Base-by-base conservation (phyloP, 805 yeast species). In the Pichia kluyveri region DNA sequence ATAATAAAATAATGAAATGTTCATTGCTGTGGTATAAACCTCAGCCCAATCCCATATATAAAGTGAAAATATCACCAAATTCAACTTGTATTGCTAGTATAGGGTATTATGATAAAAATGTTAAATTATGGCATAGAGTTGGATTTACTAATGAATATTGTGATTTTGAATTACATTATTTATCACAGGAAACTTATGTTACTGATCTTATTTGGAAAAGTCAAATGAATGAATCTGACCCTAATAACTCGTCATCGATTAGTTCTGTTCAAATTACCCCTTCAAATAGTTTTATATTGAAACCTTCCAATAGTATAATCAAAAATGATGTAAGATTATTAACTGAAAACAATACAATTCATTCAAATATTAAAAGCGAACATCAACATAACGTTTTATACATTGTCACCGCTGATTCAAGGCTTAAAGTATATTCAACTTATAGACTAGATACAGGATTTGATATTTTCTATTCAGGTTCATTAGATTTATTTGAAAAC, bases 91-190 rank as follows among this genome's bases (percentile, higher is more conserved):
- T 89, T 19, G 84, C 89, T 9, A 74, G 83, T 43, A 72, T 76
- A 38, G 81, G 85, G 0, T 69, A 68, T 39, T 77, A 73, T 60
- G 96, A 87, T 60, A 70, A 71, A 36, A 68, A 84, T 14, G 80
- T 86, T 30, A 87, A 86, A 59, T 70, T 87, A 2, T 90, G 96
- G 96, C 72, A 80, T 46, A 69, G 96, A 44, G 70, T 80, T 8
- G 75, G 83, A 8, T 86, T 80, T 57, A 88, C 84, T 34, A 73
- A 75, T 28, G 79, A 77, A 36, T 73, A 79, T 38, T 72, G 82
- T 8, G 71, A 73, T 28, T 88, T 87, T 60, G 93, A 84, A 56
- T 67, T 87, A 52, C 67, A 79, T 0, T 82, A 84, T 56, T 65
- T 88, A 23, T 72, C 77, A n/a, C 95, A 86, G 58, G 79, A 82